Conservation (phyloP, 2,329 filamentous ascomycete genomes). For the Aspergillus fischeri region DNA sequence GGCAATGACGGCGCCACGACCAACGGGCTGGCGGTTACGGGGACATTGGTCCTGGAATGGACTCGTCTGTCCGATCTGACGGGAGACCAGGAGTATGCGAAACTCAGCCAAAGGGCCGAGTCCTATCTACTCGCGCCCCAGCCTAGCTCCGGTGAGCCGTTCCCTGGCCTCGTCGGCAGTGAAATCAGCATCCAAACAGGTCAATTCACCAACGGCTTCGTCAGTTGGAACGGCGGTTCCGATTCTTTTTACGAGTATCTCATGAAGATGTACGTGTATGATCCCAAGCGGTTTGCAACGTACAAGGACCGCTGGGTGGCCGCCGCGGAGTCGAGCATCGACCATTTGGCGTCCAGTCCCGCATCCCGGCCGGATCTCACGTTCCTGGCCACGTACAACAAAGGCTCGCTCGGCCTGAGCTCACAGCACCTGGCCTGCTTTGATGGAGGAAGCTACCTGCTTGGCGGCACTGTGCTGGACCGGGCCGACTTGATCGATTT, state of each 20-base stretch:
- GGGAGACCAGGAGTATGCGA: constrained; percentile 61
- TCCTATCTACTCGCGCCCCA: constrained; percentile 64
- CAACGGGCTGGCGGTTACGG: constrained; percentile 72
- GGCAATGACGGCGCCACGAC: constrained; percentile 48
- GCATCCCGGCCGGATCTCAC: constrained; percentile 64
- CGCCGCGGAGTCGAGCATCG: constrained; percentile 72
- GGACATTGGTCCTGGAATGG: constrained; percentile 81
- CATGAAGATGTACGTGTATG: constrained; percentile 86
- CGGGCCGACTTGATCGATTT: constrained; percentile 66
- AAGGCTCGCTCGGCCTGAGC: constrained; percentile 31
- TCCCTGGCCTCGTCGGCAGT: constrained; percentile 70
- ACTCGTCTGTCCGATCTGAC: constrained; percentile 73
- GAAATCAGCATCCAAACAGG: constrained; percentile 63
- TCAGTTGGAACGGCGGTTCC: constrained; percentile 72
- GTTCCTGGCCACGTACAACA: constrained; percentile 48
- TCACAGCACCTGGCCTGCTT: constrained; percentile 67
- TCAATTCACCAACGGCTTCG: constrained; percentile 60
- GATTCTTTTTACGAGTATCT: constrained; percentile 89
- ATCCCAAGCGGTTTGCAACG: constrained; percentile 56
- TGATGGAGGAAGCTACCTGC: constrained; percentile 77
- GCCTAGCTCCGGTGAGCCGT: constrained; percentile 63
- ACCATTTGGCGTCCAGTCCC: constrained; percentile 66
- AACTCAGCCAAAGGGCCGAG: constrained; percentile 64
- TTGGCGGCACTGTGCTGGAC: constrained; percentile 68
- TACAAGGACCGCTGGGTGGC: constrained; percentile 73